phyloP scores from a whole-genome alignment of 176 grass and related monocot genomes.

The Hyparrhenia diplandra region DNA sequence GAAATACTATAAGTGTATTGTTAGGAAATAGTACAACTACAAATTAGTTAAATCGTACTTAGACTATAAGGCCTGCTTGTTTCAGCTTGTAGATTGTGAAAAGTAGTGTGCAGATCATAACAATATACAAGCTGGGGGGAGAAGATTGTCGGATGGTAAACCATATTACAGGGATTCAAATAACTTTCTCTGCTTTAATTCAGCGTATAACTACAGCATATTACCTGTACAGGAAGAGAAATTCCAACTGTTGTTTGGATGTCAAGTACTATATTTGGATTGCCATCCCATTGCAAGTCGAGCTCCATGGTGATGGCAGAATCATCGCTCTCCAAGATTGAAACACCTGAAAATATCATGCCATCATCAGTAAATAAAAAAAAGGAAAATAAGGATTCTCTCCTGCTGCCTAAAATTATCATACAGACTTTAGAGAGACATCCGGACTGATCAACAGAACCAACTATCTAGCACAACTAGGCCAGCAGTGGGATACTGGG shows the following conservation, averaged over 20 bases:
- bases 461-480: neutral
- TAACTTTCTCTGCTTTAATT: neutral
- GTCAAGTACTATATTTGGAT: conserved; percentile 92
- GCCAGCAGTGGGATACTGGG: neutral
- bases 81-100: neutral
- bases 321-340: conserved; percentile 66
- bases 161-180: neutral
- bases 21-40: neutral
- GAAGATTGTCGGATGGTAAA: neutral
- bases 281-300: conserved; percentile 94
- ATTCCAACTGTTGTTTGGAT: conserved; percentile 85
- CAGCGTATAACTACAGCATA: neutral
- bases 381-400: neutral
- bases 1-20: neutral
- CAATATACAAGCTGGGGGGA: neutral
- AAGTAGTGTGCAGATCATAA: neutral
- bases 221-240: conserved; percentile 97
- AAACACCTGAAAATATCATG: conserved; percentile 52
- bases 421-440: neutral
- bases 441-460: neutral
- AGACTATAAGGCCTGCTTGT: neutral
- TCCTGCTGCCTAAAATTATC: neutral
- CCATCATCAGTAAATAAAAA: conserved; percentile 9
- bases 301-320: conserved; percentile 81
- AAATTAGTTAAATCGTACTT: neutral